phyloP scores from a whole-genome alignment of 2,329 filamentous ascomycete genomes.

The Mollisiaceae sp. region DNA sequence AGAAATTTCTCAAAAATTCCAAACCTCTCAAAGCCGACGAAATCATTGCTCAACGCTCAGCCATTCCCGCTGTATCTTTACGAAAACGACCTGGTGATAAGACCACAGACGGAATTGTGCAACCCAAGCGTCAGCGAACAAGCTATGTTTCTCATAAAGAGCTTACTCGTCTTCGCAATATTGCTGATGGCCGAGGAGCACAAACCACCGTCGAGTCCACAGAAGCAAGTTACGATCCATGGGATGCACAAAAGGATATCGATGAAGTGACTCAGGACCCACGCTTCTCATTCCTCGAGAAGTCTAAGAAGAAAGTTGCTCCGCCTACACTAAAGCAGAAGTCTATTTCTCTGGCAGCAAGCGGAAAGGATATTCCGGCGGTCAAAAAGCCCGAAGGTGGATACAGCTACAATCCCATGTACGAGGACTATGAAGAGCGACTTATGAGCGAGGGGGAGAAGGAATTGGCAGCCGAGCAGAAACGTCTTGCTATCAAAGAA shows the following conservation, averaged over 20 bases:
- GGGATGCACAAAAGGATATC: constrained; percentile 61
- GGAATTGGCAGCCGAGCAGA: constrained; percentile 78
- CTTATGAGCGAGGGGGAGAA: constrained; percentile 76
- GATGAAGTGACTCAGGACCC: constrained; percentile 54
- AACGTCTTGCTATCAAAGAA: constrained; percentile 70
- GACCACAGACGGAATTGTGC: constrained; percentile 74
- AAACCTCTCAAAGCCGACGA: constrained; percentile 90
- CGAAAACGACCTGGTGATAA: constrained; percentile 77
- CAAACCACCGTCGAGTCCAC: constrained; percentile 49
- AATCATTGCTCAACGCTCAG: constrained; percentile 85
- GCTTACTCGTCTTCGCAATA: constrained; percentile 74
- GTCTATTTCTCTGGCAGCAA: constrained; percentile 82
- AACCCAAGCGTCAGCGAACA: constrained; percentile 74
- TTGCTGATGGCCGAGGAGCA: constrained; percentile 73
- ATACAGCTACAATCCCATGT: constrained; percentile 90
- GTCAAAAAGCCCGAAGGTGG: constrained; percentile 80
- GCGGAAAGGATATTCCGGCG: constrained; percentile 78
- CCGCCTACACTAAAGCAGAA: constrained; percentile 77
- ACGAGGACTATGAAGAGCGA: constrained; percentile 82
- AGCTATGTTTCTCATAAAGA: constrained; percentile 87
- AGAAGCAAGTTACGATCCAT: constrained; percentile 79
- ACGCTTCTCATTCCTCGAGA: constrained; percentile 68
- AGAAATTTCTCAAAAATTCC: constrained; percentile 68
- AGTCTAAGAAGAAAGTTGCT: constrained; percentile 68
- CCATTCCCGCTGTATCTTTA: constrained; percentile 76